Percentiles rank a stretch among this genome's conserved stretches.
Evolutionary conservation across 2,329 filamentous ascomycete genomes (phyloP).

Genomic region (Zasmidium angulare): DNA sequence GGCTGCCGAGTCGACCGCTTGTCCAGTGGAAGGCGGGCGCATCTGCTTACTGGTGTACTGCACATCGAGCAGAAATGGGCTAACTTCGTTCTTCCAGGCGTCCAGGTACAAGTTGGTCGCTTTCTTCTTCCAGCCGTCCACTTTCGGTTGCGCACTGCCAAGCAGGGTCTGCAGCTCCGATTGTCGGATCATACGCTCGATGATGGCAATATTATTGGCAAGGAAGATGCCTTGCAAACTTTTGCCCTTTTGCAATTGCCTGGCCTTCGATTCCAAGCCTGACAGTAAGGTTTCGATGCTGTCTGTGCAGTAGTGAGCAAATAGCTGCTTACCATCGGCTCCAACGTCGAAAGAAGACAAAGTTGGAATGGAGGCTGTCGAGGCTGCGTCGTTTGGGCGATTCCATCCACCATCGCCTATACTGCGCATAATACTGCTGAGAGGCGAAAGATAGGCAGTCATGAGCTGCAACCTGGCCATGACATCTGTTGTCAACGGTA

Average conservation of each 20-base stretch:
- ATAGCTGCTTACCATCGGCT: slow-evolving; percentile 82
- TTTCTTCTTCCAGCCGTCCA: slow-evolving; percentile 82
- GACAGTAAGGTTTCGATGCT: slow-evolving; percentile 79
- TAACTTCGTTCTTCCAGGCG: slow-evolving; percentile 83
- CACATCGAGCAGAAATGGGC: slow-evolving; percentile 80
- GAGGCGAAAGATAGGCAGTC: slow-evolving; percentile 79
- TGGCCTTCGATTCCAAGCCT: slow-evolving; percentile 72
- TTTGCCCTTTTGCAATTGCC: slow-evolving; percentile 72
- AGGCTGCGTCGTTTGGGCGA: slow-evolving; percentile 56
- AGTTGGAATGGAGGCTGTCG: slow-evolving; percentile 65
- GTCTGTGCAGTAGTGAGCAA: slow-evolving; percentile 86
- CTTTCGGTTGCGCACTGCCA: slow-evolving; percentile 51
- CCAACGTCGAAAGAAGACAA: slow-evolving; percentile 81
- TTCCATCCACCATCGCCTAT: slow-evolving; percentile 89
- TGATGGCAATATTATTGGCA: slow-evolving; percentile 79
- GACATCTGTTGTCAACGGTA: slow-evolving; percentile 77
- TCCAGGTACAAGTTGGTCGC: slow-evolving; percentile 79
- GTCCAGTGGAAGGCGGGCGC: slow-evolving; percentile 70
- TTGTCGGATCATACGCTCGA: slow-evolving; percentile 79
- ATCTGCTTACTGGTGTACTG: slow-evolving; percentile 79
- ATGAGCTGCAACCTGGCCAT: slow-evolving; percentile 85
- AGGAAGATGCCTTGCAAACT: slow-evolving; percentile 83
- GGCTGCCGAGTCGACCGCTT: slow-evolving; percentile 69
- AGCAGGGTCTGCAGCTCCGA: slow-evolving; percentile 77
- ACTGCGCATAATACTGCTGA: slow-evolving; percentile 87